phyloP scores from a whole-genome alignment of 78 protist species.

The Speleostelium caveatum region DNA sequence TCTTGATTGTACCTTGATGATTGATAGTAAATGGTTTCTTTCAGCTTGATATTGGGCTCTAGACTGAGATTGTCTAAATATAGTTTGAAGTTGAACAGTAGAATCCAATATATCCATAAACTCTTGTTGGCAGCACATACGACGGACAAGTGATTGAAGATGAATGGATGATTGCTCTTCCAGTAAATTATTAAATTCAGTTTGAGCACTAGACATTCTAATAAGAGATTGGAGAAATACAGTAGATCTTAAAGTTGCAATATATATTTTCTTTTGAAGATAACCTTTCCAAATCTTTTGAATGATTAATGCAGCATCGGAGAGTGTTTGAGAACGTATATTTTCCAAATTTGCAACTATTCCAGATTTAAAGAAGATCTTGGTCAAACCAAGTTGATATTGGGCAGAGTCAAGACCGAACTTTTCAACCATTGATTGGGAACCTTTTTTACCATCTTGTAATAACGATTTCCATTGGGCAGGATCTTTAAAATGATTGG shows the following conservation, averaged over 20 bases:
- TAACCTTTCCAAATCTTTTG: conserved; percentile 60
- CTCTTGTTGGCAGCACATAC: not conserved
- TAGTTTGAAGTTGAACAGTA: not conserved
- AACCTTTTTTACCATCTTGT: conserved; percentile 23
- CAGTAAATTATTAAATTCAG: not conserved
- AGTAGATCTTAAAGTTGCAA: not conserved
- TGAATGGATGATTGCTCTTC: conserved; percentile 4
- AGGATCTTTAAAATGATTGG: conserved; percentile 18
- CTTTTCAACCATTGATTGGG: conserved; percentile 25
- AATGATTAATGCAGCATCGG: conserved; percentile 18
- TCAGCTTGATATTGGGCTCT: not conserved
- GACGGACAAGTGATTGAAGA: conserved; percentile 19
- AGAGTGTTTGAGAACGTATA: conserved; percentile 25
- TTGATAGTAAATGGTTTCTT: not conserved
- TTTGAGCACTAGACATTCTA: not conserved
- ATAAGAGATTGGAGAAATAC: conserved; percentile 29
- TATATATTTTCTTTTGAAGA: not conserved
- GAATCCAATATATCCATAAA: not conserved
- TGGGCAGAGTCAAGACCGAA: not conserved
- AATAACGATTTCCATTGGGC: not conserved
- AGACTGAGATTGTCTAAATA: conserved; percentile 11
- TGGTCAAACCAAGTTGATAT: conserved; percentile 60
- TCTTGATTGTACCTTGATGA: conserved; percentile 8
- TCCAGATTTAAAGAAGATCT: conserved; percentile 79
- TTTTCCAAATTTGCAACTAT: conserved; percentile 66